Base-by-base conservation (phyloP, 768 basidiomycete genomes). In the Panaeolus papilionaceus region DNA sequence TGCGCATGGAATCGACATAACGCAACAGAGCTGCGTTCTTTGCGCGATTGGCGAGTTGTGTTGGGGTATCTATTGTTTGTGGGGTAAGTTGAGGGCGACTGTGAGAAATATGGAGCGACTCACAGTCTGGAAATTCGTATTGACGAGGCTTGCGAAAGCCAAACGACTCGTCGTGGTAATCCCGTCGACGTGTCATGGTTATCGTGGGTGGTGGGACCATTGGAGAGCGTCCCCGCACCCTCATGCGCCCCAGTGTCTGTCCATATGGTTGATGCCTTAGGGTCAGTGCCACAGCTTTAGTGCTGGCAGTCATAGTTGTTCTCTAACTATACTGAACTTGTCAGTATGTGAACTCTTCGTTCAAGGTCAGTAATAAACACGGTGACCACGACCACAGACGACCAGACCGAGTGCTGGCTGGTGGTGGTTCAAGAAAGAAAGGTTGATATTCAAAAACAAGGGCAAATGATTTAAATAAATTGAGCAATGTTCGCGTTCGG, bases 1-100 rank as follows among this genome's bases (percentile, higher is more conserved):
- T 89, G n/a, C 95, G 86, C 71, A 97, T 85, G 1, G 92, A 91
- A 75, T 97, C 96, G 11, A 95, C 93, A 74, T 95, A 96, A 39
- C 96, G 91, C 51, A 96, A 80, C 18, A 98, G 81, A 3, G 93
- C 82, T 0, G 94, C 73, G 54, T 96, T 95, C 3, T 76, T 74
- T 14, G 83, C 83, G 9, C 95, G 86, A 77, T 93, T 93, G 63
- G 82, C 75, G 14, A 95, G 82, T 71, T 94, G 92, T 0, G 81
- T 79, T 1, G 84, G 75, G 2, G 88, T 92, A 74, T 93, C 92
- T 93, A 65, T 42, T 39, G 12, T 23, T 9, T 38, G n/a, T 47
- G 20, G 66, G n/a, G 54, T 11, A n/a, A 11, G 38, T 20, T 44
- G 11, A 44, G 42, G 51, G 62, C 61, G 44, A 62, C 14, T 44